Evolutionary conservation across 1,139 yeast species (phyloP).

Genomic region (Insectozyma bohioensis): DNA sequence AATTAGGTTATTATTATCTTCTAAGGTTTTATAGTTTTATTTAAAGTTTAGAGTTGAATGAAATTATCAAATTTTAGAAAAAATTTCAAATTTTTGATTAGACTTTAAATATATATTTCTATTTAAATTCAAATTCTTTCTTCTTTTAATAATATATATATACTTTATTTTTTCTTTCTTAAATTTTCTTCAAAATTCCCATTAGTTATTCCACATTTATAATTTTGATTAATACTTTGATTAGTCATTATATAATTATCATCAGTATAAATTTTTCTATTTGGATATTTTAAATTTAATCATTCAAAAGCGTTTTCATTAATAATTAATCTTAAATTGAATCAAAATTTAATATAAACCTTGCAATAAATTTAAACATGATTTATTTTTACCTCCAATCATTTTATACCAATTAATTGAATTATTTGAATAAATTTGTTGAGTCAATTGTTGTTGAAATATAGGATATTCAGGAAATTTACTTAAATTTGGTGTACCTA

Average conservation of each 20-base stretch:
- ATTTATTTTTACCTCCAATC: slow-evolving; percentile 69
- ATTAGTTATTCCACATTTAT: slow-evolving; percentile 7
- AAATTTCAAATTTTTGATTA: no score
- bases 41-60: no score
- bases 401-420: slow-evolving; percentile 82
- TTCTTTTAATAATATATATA: no score
- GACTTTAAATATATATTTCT: no score
- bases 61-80: no score
- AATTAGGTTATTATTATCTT: no score
- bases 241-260: slow-evolving; percentile 62
- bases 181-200: slow-evolving; percentile 4
- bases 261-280: slow-evolving; percentile 73
- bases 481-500: slow-evolving; percentile 87
- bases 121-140: no score
- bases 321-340: slow-evolving; percentile 71
- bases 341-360: slow-evolving; percentile 74
- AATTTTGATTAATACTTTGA: slow-evolving; percentile 16
- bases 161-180: slow-evolving; percentile 2
- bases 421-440: slow-evolving; percentile 59
- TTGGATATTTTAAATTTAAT: slow-evolving; percentile 62
- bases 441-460: slow-evolving; percentile 53
- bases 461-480: slow-evolving; percentile 84
- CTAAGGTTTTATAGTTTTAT: no score
- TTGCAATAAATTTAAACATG: slow-evolving; percentile 64
- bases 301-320: slow-evolving; percentile 71